These are phyloP conservation scores for Purshia tridentata DNA, from an alignment of 306 rosid genomes.

Conservation along the genomic window DNA sequence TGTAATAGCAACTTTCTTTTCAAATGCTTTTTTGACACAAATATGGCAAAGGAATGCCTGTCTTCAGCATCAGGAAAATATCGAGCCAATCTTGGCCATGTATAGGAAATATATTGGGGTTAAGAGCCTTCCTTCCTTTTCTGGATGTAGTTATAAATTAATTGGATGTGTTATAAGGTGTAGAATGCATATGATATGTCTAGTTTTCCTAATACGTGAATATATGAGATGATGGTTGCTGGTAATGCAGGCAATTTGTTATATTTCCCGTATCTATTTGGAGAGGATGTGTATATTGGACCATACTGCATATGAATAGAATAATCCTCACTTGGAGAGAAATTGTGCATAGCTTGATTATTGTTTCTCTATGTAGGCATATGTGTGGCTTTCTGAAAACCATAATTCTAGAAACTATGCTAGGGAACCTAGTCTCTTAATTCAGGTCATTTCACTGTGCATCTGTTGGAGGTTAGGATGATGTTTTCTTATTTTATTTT, in stretches of 20 bases:
- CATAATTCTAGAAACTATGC: too few species aligned
- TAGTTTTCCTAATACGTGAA: not conserved
- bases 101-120: not conserved
- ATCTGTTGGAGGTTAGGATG: too few species aligned
- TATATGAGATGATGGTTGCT: conserved; percentile 23
- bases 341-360: too few species aligned
- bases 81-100: not conserved
- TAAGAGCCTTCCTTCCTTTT: not conserved
- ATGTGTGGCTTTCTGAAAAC: too few species aligned
- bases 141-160: not conserved
- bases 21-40: not conserved
- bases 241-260: not conserved
- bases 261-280: not conserved
- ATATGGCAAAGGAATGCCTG: not conserved
- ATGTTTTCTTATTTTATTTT: too few species aligned
- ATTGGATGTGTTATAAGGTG: not conserved
- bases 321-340: too few species aligned
- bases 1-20: not conserved
- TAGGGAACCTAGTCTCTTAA: too few species aligned
- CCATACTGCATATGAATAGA: too few species aligned
- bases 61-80: not conserved
- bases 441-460: too few species aligned
- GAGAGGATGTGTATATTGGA: too few species aligned
- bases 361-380: too few species aligned
- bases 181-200: conserved; percentile 6